Percentiles rank a stretch among this genome's conserved stretches.
Evolutionary conservation across 176 grass and related monocot genomes (phyloP).

Genomic region (Themeda triandra): DNA sequence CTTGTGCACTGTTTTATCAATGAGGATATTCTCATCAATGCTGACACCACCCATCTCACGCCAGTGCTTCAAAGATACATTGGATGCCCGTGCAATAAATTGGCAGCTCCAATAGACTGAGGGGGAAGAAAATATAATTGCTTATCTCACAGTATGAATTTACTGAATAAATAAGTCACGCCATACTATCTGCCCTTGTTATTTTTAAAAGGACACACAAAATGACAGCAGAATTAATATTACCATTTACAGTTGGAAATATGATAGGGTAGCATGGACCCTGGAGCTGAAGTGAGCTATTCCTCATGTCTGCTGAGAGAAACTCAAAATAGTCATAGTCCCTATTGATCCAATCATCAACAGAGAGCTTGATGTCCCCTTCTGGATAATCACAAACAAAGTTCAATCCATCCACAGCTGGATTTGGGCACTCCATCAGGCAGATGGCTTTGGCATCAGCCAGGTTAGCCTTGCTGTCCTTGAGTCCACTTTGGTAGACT

Average conservation of each 20-base stretch:
- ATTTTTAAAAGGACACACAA: not conserved
- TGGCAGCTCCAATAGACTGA: conserved; percentile 97
- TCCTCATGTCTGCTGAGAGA: conserved; percentile 88
- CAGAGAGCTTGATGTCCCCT: conserved; percentile 70
- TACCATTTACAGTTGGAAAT: conserved; percentile 95
- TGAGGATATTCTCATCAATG: conserved; percentile 89
- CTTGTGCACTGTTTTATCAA: conserved; percentile 95
- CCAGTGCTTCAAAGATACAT: conserved; percentile 93
- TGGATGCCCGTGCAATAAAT: conserved; percentile 88
- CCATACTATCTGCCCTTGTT: not conserved
- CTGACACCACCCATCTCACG: conserved; percentile 81
- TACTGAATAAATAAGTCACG: not conserved
- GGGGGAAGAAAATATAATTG: conserved; percentile 1
- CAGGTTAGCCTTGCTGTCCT: conserved; percentile 63
- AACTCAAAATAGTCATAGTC: conserved; percentile 97
- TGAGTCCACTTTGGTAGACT: conserved; percentile 89
- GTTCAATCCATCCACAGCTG: conserved; percentile 66
- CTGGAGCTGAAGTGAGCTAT: conserved; percentile 91
- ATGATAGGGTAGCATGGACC: conserved; percentile 96
- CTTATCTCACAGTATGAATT: not conserved
- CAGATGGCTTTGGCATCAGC: conserved; percentile 84
- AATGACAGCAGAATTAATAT: not conserved
- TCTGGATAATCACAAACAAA: conserved; percentile 96
- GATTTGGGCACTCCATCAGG: conserved; percentile 91
- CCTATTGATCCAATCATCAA: conserved; percentile 97